Percentiles rank a stretch among this genome's conserved stretches.
Conservation (phyloP, 495 filamentous ascomycete species). For the Lindgomyces ingoldianus region DNA sequence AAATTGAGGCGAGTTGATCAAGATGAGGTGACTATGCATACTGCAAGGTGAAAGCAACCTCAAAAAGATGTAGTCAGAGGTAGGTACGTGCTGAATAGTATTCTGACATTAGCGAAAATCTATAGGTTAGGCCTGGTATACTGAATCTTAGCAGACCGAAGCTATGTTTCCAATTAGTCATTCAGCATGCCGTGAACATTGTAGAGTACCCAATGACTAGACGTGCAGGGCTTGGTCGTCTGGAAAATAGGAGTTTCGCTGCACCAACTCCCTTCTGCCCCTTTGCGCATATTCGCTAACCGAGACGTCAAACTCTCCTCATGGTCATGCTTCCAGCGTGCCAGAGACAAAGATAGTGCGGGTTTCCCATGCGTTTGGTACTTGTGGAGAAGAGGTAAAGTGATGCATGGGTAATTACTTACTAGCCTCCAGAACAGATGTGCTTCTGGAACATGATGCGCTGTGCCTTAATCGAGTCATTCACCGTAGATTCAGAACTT, state of each 20-base stretch:
- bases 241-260: background rate
- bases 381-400: background rate
- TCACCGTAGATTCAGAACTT: conserved; percentile 30
- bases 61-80: background rate
- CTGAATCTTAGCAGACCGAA: background rate
- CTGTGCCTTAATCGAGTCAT: conserved; percentile 14
- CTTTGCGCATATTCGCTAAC: background rate
- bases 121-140: conserved; percentile 8
- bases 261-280: background rate
- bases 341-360: background rate
- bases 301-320: background rate
- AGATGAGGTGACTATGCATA: background rate
- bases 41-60: background rate
- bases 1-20: background rate
- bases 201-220: background rate
- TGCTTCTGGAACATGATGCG: conserved; percentile 9
- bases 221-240: background rate
- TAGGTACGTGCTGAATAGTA: conserved; percentile 10
- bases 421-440: background rate
- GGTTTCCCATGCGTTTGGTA: background rate
- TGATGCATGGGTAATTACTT: background rate
- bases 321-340: background rate
- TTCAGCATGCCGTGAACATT: background rate
- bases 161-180: background rate
- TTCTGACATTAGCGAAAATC: background rate